Evolutionary conservation across 1,284 basidiomycete genomes (phyloP).

Genomic region (Filobasidium uniguttulatum): DNA sequence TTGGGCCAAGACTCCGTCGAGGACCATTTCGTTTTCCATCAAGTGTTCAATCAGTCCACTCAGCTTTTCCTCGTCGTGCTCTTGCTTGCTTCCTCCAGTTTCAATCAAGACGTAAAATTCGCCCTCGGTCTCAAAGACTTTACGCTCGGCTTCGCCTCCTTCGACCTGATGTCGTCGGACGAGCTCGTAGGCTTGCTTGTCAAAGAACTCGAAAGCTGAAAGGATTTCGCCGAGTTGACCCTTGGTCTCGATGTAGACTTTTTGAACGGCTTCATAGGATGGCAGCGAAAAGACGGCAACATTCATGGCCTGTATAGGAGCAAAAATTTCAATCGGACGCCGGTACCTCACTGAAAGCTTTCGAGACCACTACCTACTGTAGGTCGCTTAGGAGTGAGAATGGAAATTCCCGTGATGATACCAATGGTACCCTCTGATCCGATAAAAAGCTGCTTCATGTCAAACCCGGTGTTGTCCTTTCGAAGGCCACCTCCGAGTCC

Average conservation of each 20-base stretch:
- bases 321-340: not conserved
- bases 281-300: conserved; percentile 45
- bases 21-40: conserved; percentile 64
- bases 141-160: conserved; percentile 29
- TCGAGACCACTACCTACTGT: conserved; percentile 39
- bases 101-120: conserved; percentile 83
- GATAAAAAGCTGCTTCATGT: conserved; percentile 97
- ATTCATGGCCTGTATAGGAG: conserved; percentile 25
- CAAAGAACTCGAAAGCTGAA: conserved; percentile 95
- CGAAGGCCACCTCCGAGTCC: conserved; percentile 57
- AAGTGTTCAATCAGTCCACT: conserved; percentile 64
- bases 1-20: conserved; percentile 86
- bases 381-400: conserved; percentile 83
- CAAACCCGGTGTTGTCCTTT: conserved; percentile 99
- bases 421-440: conserved; percentile 94
- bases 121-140: conserved; percentile 49
- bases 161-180: conserved; percentile 41
- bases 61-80: conserved; percentile 97
- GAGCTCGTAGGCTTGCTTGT: conserved; percentile 68
- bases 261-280: conserved; percentile 45
- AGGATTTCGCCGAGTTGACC: conserved; percentile 83
- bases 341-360: not conserved
- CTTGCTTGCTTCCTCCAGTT: conserved; percentile 83
- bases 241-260: conserved; percentile 44
- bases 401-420: conserved; percentile 87